Percentiles rank a stretch among this genome's conserved stretches.
These are phyloP conservation scores for Selenicereus undatus DNA, from an alignment of 148 eudicot species.

Conservation along the genomic window DNA sequence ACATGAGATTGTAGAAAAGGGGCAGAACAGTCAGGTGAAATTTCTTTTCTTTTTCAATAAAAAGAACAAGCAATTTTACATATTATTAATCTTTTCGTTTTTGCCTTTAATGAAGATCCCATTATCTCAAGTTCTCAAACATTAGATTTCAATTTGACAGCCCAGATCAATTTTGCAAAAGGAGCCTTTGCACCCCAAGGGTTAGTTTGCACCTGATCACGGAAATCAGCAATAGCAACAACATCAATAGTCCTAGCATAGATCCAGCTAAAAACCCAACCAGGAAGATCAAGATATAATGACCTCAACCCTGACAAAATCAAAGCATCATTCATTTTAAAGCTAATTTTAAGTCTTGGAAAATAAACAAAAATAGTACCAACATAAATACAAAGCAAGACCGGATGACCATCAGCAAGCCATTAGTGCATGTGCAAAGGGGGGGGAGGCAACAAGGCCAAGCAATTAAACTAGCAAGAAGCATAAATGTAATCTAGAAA, in stretches of 20 bases:
- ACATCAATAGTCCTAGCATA: not conserved
- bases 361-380: not conserved
- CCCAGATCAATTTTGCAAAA: not conserved
- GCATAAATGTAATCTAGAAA: not conserved
- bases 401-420: not conserved
- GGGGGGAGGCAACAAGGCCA: not conserved
- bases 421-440: not conserved
- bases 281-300: not conserved
- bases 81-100: not conserved
- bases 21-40: not conserved
- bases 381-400: not conserved
- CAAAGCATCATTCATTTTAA: not conserved
- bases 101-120: not conserved
- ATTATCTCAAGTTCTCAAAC: not conserved
- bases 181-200: not conserved
- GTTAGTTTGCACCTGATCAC: not conserved
- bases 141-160: not conserved
- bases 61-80: not conserved
- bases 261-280: not conserved
- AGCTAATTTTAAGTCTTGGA: not conserved
- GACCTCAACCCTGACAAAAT: not conserved
- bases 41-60: not conserved
- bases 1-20: not conserved
- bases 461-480: not conserved
- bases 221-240: not conserved